These are phyloP conservation scores for Mycothermus thermophilus DNA, from an alignment of 495 filamentous ascomycete genomes.

Conservation along the genomic window DNA sequence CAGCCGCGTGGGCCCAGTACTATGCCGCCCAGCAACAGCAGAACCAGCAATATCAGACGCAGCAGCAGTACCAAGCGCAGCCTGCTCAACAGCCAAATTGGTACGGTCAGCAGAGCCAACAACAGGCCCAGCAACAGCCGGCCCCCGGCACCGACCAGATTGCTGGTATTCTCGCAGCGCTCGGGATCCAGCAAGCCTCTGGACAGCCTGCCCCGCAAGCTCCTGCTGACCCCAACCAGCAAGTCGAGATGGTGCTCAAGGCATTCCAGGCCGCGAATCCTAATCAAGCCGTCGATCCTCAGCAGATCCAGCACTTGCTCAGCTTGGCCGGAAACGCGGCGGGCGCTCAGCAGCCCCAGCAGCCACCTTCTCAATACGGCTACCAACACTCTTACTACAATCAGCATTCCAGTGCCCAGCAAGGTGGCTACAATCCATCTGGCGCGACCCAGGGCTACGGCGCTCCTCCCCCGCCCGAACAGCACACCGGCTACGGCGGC, in stretches of 20 bases:
- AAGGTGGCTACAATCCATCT: too few species aligned
- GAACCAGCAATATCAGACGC: constrained; percentile 16
- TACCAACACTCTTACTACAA: constrained; percentile 1
- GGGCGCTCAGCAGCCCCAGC: constrained; percentile 1
- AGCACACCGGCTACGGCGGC: constrained; percentile 1
- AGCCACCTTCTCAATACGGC: background rate
- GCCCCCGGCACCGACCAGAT: constrained; percentile 8
- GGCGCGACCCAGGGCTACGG: too few species aligned
- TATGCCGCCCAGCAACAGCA: constrained; percentile 17
- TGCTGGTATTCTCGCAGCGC: constrained; percentile 12
- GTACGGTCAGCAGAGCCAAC: constrained; percentile 18
- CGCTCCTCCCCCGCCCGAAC: too few species aligned
- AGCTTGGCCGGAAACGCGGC: constrained; percentile 12
- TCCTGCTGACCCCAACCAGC: constrained; percentile 6
- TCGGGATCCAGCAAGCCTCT: constrained; percentile 12
- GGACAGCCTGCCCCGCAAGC: too few species aligned
- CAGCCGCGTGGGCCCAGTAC: constrained; percentile 18
- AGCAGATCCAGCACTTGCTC: constrained; percentile 12
- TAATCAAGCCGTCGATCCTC: constrained; percentile 4
- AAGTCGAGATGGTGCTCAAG: constrained; percentile 13
- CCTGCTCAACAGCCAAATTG: constrained; percentile 5
- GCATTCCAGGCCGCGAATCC: constrained; percentile 5
- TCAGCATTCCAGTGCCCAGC: background rate
- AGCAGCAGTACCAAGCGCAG: constrained; percentile 17
- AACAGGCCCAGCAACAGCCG: constrained; percentile 7